A percentile compares a stretch with the other conserved stretches of the same genome.
Evolutionary conservation across 441 rosid genomes (phyloP).

Genomic region (Erodium trifolium): DNA sequence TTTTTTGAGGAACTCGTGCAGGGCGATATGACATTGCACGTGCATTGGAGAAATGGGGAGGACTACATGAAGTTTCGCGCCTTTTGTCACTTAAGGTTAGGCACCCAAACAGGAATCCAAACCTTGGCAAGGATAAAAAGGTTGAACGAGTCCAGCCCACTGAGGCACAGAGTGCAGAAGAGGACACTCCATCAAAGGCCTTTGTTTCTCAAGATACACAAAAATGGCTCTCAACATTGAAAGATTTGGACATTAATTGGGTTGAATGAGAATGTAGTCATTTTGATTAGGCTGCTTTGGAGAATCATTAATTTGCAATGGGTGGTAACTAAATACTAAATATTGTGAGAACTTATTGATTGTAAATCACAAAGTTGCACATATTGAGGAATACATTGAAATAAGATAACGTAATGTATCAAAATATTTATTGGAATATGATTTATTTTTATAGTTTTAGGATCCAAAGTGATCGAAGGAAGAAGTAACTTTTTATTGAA

Average conservation of each 20-base stretch:
- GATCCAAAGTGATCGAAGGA: no score
- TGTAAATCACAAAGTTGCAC: no score
- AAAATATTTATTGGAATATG: no score
- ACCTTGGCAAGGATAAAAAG: slow-evolving; percentile 38
- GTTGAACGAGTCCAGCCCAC: slow-evolving; percentile 18
- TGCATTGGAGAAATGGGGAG: slow-evolving; percentile 97
- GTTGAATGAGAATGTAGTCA: slow-evolving; percentile 30
- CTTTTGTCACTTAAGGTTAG: slow-evolving; percentile 73
- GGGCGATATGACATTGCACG: slow-evolving; percentile 95
- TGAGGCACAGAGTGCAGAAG: no score
- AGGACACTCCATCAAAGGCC: slow-evolving; percentile 28
- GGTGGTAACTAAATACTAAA: no score
- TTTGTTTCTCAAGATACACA: slow-evolving; percentile 62
- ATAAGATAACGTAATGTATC: no score
- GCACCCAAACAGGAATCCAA: slow-evolving; percentile 51
- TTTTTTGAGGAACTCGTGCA: slow-evolving; percentile 17
- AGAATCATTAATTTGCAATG: no score
- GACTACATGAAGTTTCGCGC: slow-evolving; percentile 77
- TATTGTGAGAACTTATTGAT: no score
- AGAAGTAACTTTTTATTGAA: no score
- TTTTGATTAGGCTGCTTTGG: no score
- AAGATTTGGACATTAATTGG: slow-evolving; percentile 77
- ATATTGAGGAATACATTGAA: no score
- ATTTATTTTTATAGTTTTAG: no score
- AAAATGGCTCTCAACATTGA: slow-evolving; percentile 58